Evolutionary conservation across 2,329 filamentous ascomycete genomes (phyloP), one percentile per base, ranked within the genome.

Genomic region (Colletotrichum paranaense): DNA sequence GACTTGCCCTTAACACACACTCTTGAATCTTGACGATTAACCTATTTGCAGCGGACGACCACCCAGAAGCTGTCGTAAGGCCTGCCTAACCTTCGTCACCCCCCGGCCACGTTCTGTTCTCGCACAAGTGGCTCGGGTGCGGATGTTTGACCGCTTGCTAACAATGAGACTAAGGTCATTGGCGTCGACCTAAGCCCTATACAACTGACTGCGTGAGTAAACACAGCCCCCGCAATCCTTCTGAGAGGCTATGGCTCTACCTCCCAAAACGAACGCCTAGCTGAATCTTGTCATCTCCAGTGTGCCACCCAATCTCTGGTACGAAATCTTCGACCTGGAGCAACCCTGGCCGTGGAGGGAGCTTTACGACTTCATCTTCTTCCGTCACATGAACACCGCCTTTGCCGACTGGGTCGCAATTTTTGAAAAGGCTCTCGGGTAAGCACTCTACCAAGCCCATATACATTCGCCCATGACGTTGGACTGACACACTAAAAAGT

Each of bases 301-400:
- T 62, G 83, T 85, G 4, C 85, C 86, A 0, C 82, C 84, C 0
- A 88, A 88, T 69, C 80, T 85, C 58, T 77, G 77, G 14, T 88
- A 88, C 74, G 81, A 84, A 57, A 77, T 84, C 67, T 82, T 84
- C 67, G 82, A 84, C 70, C 72, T 78, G 4, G 81, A 82, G 38
- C 75, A 78, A 60, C 73, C 77, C 30, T 84, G 83, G 82, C 78
- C 78, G 5, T 83, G 75, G 46, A 67, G 73, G 19, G 58, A 73
- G 1, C 76, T 76, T 5, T 83, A 83, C 53, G 82, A 84, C 68
- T 83, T 80, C 66, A 80, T 84, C 57, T 79, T 82, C 68, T 74
- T 73, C 14, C 79, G 82, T 28, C 78, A 79, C 70, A 78, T 84
- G 75, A 78, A 77, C 8, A 78, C 77, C 5, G 76, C 76, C 28